Evolutionary conservation across 148 eudicot species (phyloP), one percentile per base, ranked within the genome.

Genomic region (Pouteria glomerata): DNA sequence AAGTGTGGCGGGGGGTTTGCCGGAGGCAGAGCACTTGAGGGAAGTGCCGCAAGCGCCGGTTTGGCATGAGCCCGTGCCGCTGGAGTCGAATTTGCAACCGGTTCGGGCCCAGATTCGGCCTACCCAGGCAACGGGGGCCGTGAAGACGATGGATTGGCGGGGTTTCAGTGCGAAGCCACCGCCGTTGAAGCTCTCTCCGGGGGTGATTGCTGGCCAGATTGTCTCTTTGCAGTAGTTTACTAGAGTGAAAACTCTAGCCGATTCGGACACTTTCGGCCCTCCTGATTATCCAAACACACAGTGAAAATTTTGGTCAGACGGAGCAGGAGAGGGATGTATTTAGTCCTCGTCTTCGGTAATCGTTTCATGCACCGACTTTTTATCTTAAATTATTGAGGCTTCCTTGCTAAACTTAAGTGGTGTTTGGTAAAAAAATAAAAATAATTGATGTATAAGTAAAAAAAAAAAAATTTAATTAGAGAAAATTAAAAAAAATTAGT

Each of bases 1-100:
- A n/a, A 87, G 74, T 0, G 91, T 72, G 34, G 86, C 88, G 3
- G 91, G 91, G 12, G 91, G 60, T 3, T 66, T 55, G 10, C 91
- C 91, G 0, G 85, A 74, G 57, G 66, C 77, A 0, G 47, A 33
- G 56, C 77, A 74, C 55, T 67, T 74, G 30, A 74, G 67, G 35
- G 77, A 6, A 3, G 57, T 45, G 29, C 72, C 72, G 19, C 77
- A 74, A 6, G 58, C 34, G 12, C 66, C 77, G 6, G 77, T 74
- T 16, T 74, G 47, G 63, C 77, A 74, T 1, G 35, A 18, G 26
- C 77, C 77, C 3, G 57, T 74, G 10, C 77, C 77, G 6, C 26
- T 33, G 14, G 24, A 44, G 50, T 74, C 77, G 34, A 74, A 74
- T 23, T 74, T 67, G 77, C 77, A 74, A 14, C 77, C 72, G 5